These are phyloP conservation scores for Umbilicus rupestris DNA, from an alignment of 164 flowering plant species.

Conservation along the genomic window DNA sequence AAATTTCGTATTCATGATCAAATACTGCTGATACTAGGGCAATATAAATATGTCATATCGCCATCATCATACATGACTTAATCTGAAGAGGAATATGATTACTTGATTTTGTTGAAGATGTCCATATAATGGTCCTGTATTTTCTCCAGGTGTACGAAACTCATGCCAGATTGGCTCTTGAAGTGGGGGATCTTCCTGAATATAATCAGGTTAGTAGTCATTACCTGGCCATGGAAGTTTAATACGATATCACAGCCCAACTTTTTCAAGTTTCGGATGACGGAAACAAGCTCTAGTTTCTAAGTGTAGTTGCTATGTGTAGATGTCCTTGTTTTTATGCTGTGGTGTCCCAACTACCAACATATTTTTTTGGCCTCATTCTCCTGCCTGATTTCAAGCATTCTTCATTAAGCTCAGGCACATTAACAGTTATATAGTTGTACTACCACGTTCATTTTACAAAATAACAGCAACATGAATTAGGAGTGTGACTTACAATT, in stretches of 20 bases:
- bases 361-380: too few relatives aligned
- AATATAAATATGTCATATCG: neutral
- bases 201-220: constrained; percentile 68
- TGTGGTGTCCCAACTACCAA: neutral
- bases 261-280: neutral
- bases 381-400: too few relatives aligned
- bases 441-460: neutral
- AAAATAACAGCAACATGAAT: too few relatives aligned
- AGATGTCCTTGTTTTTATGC: neutral
- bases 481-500: neutral
- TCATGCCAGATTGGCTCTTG: constrained; percentile 90
- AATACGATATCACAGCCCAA: neutral
- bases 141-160: constrained; percentile 89
- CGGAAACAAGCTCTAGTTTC: neutral
- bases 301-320: neutral
- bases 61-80: neutral
- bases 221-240: neutral
- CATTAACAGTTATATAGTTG: too few relatives aligned
- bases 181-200: constrained; percentile 87
- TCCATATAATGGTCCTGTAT: neutral
- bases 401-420: too few relatives aligned
- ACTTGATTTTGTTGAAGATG: neutral
- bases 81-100: neutral
- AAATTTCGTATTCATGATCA: neutral
- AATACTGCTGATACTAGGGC: neutral